A percentile compares a stretch with the other conserved stretches of the same genome.
Evolutionary conservation across 257 asterid genomes (phyloP).

Genomic region (Cinchona pubescens): DNA sequence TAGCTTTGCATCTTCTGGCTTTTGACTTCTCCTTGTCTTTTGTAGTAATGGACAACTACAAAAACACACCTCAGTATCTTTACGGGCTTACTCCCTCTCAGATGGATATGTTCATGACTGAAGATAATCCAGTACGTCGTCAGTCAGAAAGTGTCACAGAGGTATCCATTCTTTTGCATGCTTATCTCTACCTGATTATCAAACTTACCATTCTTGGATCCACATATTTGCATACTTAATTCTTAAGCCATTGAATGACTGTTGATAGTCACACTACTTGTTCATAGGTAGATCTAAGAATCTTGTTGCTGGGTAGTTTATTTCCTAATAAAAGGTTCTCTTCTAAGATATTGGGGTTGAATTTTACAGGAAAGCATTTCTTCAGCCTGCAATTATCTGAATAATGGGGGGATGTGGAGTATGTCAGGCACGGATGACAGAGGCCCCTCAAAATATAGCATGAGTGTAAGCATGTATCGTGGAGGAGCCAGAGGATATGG

Average conservation of each 20-base stretch:
- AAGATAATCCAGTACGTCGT: slow-evolving; percentile 65
- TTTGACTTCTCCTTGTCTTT: slow-evolving; percentile 4
- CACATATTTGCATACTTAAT: not conserved
- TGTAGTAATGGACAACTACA: slow-evolving; percentile 82
- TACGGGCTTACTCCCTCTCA: slow-evolving; percentile 87
- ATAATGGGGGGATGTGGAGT: slow-evolving; percentile 74
- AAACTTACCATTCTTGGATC: not conserved
- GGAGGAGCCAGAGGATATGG: slow-evolving; percentile 75
- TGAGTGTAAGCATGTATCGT: slow-evolving; percentile 73
- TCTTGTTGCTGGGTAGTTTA: not conserved
- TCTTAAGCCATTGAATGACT: not conserved
- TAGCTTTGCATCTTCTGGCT: not conserved
- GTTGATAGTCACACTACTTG: not conserved
- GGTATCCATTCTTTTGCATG: slow-evolving; percentile 38
- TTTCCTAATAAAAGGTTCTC: not conserved
- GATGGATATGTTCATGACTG: slow-evolving; percentile 94
- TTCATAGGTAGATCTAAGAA: not conserved
- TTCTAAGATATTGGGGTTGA: slow-evolving; percentile 2
- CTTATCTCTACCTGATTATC: not conserved
- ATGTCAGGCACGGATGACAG: slow-evolving; percentile 48
- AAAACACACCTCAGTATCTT: slow-evolving; percentile 69
- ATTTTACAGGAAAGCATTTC: slow-evolving; percentile 71
- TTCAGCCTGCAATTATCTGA: slow-evolving; percentile 60
- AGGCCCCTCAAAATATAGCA: slow-evolving; percentile 65
- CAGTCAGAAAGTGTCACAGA: slow-evolving; percentile 72